Evolutionary conservation across 2,329 filamentous ascomycete species (phyloP), one percentile per base, ranked within the genome.

Genomic region (Cadophora sp.): DNA sequence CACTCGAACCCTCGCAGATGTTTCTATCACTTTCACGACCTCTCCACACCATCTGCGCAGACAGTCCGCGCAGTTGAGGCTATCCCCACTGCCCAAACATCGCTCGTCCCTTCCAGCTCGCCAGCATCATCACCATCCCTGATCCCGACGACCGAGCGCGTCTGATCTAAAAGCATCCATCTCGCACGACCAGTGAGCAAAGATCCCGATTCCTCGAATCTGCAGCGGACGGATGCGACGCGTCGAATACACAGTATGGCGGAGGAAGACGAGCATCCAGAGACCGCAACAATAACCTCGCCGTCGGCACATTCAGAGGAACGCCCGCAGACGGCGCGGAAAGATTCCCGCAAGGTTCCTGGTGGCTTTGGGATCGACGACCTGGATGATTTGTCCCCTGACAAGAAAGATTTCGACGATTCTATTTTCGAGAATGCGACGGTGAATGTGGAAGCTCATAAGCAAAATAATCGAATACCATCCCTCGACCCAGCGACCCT

Each of bases 281-380:
- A 61, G 14, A 43, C 33, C 1, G 55, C 55, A 14, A 18, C 55
- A 27, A 66, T 71, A 58, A 53, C 68, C 20, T 63, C 48, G 8
- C 59, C 67, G 24, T 41, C 62, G 22, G 41, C 66, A 41, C 61
- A 68, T 20, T 36, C 64, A 22, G 62, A 69, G 24, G 69, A 70
- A 39, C 72, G 73, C 30, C 75, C 75, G 20, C 71, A 70, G 66
- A 76, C 73, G 6, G 72, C 73, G 24, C 71, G 68, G 45, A 72
- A 71, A 66, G 71, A 72, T 59, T 71, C 71, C 45, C 65, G 73
- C 50, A 73, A 73, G 62, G 67, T 73, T 22, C 73, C 73, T 39
- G 74, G 74, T 14, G 70, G 72, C 30, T 74, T 75, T 69, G 72
- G 69, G 33, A 68, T 71, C 61, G 70, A 76, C 55, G 73, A 74